Base-by-base conservation (phyloP, 164 flowering plant species). In the Sextonia rubra region DNA sequence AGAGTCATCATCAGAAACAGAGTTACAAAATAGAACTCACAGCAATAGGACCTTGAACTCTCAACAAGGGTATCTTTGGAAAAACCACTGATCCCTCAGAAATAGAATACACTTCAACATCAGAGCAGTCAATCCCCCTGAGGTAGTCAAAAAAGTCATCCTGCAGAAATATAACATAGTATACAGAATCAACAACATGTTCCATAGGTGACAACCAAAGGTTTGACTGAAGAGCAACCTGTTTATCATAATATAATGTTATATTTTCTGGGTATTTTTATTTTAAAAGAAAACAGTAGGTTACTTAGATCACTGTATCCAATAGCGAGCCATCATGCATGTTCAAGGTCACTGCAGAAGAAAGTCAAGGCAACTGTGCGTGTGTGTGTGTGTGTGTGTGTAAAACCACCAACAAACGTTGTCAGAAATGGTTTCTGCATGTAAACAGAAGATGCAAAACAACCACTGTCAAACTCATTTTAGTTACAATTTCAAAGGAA, bases 21-120 rank as follows among this genome's bases (percentile, higher is more conserved):
- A 64, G 15, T 26, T 22, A 32, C 52, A 60, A 68, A 26, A 62
- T 32, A 55, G 37, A 49, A 93, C 99, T 90, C 77, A 96, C 99
- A 68, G 95, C 91, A 70, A 91, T 64, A 58, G 98, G 96, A 47
- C 99, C 99, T 87, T 90, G 97, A 80, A 96, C 80, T 79, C 98
- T 90, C 83, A 96, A 20, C 68, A 96, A 81, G 29, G 99, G 99
- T 47, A 92, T 88, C 82, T 90, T 90, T 17, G 99, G 99, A 72
- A 93, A 96, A 76, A 93, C 98, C 82, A 88, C 94, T 3, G 92
- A 83, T 64, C 99, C 99, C 83, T 96, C 99, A 47, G 93, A 56
- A 80, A 90, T 71, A 72, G 97, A 85, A 86, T 89, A 86, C 64
- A 96, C 92, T 85, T 92, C 97, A 77, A 96, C 88, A 74, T 89